Conservation (phyloP, 345 rosid genomes). For the Pistacia vera region DNA sequence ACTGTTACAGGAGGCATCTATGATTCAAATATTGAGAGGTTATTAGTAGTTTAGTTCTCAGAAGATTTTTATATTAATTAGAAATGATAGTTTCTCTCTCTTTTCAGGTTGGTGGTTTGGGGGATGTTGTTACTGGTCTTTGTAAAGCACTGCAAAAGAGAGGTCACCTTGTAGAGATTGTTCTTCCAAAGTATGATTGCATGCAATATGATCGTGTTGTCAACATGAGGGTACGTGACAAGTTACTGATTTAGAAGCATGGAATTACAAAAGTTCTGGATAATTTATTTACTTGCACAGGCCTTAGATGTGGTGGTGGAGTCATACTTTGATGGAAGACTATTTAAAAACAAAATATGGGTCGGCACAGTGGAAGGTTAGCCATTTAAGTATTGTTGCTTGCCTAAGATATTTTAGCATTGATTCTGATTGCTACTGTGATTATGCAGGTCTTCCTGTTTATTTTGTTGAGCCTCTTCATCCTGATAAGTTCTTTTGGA, state of each 20-base stretch:
- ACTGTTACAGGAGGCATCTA: too few relatives aligned
- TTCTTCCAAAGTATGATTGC: slow-evolving; percentile 97
- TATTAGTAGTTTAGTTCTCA: background rate
- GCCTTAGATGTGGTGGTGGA: slow-evolving; percentile 81
- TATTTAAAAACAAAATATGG: slow-evolving; percentile 91
- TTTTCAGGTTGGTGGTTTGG: slow-evolving; percentile 94
- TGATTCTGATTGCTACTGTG: slow-evolving; percentile 34
- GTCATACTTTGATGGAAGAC: slow-evolving; percentile 84
- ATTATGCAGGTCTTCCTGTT: slow-evolving; percentile 85
- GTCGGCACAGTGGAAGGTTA: slow-evolving; percentile 89
- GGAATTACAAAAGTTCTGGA: slow-evolving; percentile 3
- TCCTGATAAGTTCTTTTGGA: slow-evolving; percentile 93
- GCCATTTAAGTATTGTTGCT: slow-evolving; percentile 12
- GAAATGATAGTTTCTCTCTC: slow-evolving; percentile 16
- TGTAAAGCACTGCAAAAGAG: slow-evolving; percentile 89
- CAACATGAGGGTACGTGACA: slow-evolving; percentile 68
- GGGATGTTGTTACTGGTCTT: slow-evolving; percentile 95
- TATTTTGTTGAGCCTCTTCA: slow-evolving; percentile 97
- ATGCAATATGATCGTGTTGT: slow-evolving; percentile 74
- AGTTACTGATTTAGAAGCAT: slow-evolving; percentile 11
- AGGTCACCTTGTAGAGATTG: slow-evolving; percentile 92
- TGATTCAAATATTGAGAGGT: background rate
- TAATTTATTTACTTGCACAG: slow-evolving; percentile 43
- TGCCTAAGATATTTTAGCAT: slow-evolving; percentile 17
- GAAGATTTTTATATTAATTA: background rate